These are phyloP conservation scores for Meyerozyma sp. DNA, from an alignment of 1,139 yeast genomes.

Conservation along the genomic window DNA sequence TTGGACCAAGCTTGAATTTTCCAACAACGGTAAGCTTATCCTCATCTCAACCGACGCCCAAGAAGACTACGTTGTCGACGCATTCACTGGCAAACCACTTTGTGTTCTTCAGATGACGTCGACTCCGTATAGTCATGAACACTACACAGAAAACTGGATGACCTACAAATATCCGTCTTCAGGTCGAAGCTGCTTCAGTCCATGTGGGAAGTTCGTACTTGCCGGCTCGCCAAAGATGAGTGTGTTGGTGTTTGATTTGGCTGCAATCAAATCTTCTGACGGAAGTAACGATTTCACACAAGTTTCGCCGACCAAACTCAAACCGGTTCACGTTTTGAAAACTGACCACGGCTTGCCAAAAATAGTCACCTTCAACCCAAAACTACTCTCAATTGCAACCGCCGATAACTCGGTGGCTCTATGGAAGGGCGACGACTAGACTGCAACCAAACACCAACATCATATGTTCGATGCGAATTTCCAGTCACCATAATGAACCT, in stretches of 20 bases:
- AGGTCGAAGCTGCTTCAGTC: constrained; percentile 67
- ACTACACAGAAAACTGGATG: constrained; percentile 18
- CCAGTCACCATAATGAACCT: background rate
- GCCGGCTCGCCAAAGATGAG: constrained; percentile 49
- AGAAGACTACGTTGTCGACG: constrained; percentile 61
- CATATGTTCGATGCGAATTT: background rate
- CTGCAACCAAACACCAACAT: background rate
- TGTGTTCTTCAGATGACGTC: constrained; percentile 39
- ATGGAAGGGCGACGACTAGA: constrained; percentile 28
- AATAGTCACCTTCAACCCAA: constrained; percentile 73
- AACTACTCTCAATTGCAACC: constrained; percentile 68
- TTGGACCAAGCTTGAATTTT: constrained; percentile 74
- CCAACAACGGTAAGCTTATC: constrained; percentile 75
- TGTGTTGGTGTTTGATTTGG: constrained; percentile 61
- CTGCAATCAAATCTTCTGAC: constrained; percentile 26
- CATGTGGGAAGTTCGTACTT: constrained; percentile 73
- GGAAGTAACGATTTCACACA: constrained; percentile 9
- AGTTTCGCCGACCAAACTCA: constrained; percentile 14
- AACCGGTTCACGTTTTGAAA: constrained; percentile 20
- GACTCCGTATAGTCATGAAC: constrained; percentile 16
- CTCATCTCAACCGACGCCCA: constrained; percentile 55
- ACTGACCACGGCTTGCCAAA: constrained; percentile 45
- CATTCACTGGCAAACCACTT: constrained; percentile 58
- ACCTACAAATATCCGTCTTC: constrained; percentile 43
- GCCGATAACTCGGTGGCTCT: constrained; percentile 57